These are phyloP conservation scores for Agaricus blazei DNA, from an alignment of 768 basidiomycete species.

Conservation along the genomic window DNA sequence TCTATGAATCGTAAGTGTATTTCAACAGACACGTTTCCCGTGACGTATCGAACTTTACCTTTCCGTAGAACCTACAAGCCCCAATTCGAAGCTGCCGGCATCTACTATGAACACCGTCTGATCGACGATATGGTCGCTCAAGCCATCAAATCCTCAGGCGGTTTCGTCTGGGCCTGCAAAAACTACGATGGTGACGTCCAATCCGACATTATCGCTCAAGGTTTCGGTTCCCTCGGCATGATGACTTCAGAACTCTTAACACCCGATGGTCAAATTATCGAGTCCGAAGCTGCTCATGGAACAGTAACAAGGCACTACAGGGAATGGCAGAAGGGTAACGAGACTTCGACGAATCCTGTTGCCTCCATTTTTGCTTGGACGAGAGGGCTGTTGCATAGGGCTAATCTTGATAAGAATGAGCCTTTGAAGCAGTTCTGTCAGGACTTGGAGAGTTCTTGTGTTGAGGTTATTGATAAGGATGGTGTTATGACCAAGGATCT, in stretches of 20 bases:
- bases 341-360: conserved; percentile 98
- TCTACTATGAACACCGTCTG: conserved; percentile 94
- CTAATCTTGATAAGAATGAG: conserved; percentile 84
- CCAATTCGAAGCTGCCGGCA: conserved; percentile 61
- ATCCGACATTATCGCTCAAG: conserved; percentile 94
- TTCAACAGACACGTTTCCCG: neutral
- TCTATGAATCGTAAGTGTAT: conserved; percentile 65
- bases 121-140: conserved; percentile 99
- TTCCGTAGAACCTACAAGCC: conserved; percentile 56
- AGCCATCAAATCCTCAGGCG: conserved; percentile 92
- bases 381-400: conserved; percentile 87
- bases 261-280: conserved; percentile 88
- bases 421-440: conserved; percentile 68
- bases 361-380: conserved; percentile 99
- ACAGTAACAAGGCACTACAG: conserved; percentile 97
- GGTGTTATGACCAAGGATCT: conserved; percentile 97
- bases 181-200: conserved; percentile 87
- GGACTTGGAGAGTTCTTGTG: conserved; percentile 80
- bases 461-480: conserved; percentile 88
- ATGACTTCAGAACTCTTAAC: conserved; percentile 97
- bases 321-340: conserved; percentile 94
- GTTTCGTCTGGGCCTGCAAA: conserved; percentile 76
- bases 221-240: conserved; percentile 95
- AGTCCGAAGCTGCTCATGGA: conserved; percentile 95
- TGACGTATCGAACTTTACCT: neutral